A percentile compares a stretch with the other conserved stretches of the same genome.
These are phyloP conservation scores for Populus davidiana DNA, from an alignment of 345 rosid genomes.

Conservation along the genomic window DNA sequence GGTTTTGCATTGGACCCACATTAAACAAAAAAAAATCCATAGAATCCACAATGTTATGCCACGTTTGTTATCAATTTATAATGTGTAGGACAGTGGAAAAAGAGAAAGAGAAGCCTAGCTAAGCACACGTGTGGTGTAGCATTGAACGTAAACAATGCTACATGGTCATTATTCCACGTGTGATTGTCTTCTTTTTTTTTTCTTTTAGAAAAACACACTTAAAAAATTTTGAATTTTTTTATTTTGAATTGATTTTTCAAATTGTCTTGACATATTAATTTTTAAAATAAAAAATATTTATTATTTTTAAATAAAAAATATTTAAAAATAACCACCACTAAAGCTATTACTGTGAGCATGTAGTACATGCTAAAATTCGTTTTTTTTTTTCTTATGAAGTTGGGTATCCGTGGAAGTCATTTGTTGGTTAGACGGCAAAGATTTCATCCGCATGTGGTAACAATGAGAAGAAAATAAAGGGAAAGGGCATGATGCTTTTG, in stretches of 20 bases:
- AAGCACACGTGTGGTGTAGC: conserved; percentile 13
- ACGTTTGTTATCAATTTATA: not conserved
- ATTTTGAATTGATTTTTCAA: too few species aligned
- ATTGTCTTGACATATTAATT: too few species aligned
- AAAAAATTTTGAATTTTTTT: too few species aligned
- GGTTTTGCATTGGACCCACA: not conserved
- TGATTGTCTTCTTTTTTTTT: too few species aligned
- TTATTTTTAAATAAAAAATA: too few species aligned
- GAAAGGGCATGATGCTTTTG: not conserved
- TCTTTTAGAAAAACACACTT: too few species aligned
- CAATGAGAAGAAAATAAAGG: conserved; percentile 1
- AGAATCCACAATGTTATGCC: not conserved
- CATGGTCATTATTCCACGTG: not conserved
- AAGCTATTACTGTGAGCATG: too few species aligned
- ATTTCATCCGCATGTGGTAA: not conserved
- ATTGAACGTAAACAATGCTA: not conserved
- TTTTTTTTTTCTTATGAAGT: not conserved
- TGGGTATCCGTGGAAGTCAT: conserved; percentile 19
- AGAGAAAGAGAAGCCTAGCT: not conserved
- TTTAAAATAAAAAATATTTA: too few species aligned
- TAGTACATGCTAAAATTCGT: not conserved
- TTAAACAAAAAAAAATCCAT: not conserved
- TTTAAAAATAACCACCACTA: too few species aligned
- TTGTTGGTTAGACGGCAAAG: conserved; percentile 29
- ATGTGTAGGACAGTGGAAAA: not conserved